Conservation (phyloP, 352 stramenopile genomes). For the Aphanomyces astaci region DNA sequence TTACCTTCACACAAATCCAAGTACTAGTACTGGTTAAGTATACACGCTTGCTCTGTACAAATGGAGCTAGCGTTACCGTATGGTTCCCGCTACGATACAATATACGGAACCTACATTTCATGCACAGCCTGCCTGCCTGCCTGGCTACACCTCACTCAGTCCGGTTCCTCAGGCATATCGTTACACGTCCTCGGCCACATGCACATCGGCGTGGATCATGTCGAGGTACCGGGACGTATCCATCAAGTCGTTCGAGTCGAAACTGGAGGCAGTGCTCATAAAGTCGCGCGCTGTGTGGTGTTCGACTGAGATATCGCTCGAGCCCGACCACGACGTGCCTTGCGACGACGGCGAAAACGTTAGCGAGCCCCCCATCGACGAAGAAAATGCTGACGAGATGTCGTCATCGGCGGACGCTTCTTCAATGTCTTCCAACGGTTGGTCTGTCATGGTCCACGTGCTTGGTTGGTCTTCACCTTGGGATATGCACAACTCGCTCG, state of each 20-base stretch:
- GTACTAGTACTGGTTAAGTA: too few species aligned
- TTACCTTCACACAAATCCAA: too few species aligned
- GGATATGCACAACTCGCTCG: background rate
- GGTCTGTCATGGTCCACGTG: background rate
- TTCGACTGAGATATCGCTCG: background rate
- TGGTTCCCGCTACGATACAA: too few species aligned
- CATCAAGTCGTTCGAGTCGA: background rate
- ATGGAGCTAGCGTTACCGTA: too few species aligned
- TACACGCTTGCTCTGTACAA: too few species aligned
- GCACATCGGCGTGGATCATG: background rate
- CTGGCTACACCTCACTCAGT: too few species aligned
- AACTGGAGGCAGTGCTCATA: background rate
- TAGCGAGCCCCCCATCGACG: background rate
- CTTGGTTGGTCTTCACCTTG: background rate
- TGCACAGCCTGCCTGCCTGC: too few species aligned
- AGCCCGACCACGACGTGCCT: background rate
- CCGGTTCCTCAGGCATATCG: background rate
- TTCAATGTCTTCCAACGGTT: conserved; percentile 1
- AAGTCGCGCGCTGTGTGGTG: background rate
- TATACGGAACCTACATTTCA: too few species aligned
- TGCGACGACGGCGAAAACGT: background rate
- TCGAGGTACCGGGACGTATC: background rate
- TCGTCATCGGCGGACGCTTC: background rate
- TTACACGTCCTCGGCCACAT: background rate
- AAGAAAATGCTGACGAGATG: background rate